Evolutionary conservation across 768 basidiomycete species (phyloP).

Genomic region (Panaeolus papilionaceus): DNA sequence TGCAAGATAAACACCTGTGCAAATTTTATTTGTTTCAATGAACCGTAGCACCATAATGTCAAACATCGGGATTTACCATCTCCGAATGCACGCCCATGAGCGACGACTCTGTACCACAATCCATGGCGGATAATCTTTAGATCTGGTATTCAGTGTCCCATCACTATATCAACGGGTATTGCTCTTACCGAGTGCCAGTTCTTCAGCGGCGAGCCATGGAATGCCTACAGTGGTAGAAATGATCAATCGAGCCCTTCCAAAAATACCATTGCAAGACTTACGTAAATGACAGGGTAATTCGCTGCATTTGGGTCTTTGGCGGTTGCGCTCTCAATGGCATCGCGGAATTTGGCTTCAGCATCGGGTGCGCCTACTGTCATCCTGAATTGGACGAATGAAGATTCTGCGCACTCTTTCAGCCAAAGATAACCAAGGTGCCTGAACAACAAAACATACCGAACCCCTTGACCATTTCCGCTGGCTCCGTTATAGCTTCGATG

Average conservation of each 20-base stretch:
- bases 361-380: slow-evolving; percentile 76
- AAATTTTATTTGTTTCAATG: slow-evolving; percentile 15
- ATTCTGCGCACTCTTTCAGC: neutral
- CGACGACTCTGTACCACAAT: slow-evolving; percentile 62
- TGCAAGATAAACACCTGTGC: slow-evolving; percentile 69
- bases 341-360: slow-evolving; percentile 69
- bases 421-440: neutral
- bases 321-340: slow-evolving; percentile 48
- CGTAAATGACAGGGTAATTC: slow-evolving; percentile 55
- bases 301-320: slow-evolving; percentile 43
- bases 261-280: slow-evolving; percentile 27
- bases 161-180: neutral
- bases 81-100: slow-evolving; percentile 68
- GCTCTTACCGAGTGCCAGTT: slow-evolving; percentile 74
- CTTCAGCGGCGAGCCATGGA: slow-evolving; percentile 66
- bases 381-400: slow-evolving; percentile 54
- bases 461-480: slow-evolving; percentile 59
- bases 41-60: neutral
- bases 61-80: slow-evolving; percentile 46
- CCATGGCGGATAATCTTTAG: slow-evolving; percentile 73
- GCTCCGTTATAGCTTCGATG: slow-evolving; percentile 63
- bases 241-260: neutral
- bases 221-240: slow-evolving; percentile 50
- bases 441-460: slow-evolving; percentile 44
- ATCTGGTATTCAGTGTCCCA: neutral